phyloP scores from a whole-genome alignment of 495 filamentous ascomycete species.

The Penicillium soppii region DNA sequence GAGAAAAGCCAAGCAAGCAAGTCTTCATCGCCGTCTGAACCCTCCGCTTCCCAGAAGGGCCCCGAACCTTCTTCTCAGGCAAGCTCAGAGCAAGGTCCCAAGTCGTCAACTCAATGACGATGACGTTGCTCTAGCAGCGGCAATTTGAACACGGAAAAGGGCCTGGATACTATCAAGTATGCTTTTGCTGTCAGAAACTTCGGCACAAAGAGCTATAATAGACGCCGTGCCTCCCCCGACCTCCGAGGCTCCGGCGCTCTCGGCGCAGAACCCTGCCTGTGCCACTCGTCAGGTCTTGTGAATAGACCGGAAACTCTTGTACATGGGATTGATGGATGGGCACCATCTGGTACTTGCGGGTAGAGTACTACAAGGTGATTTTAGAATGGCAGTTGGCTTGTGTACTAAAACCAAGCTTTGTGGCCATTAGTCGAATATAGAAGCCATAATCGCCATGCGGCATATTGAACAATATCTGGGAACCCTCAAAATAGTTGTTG shows the following conservation, averaged over 20 bases:
- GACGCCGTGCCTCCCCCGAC: background rate
- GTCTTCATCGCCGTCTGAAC: background rate
- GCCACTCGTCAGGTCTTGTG: background rate
- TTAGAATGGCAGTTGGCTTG: background rate
- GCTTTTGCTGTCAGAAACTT: background rate
- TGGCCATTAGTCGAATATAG: background rate
- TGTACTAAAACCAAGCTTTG: no score
- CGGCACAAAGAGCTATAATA: background rate
- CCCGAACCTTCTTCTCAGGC: background rate
- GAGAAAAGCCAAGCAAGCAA: constrained; percentile 10
- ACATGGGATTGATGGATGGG: background rate
- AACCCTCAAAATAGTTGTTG: background rate
- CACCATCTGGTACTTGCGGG: background rate
- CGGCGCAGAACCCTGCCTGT: background rate
- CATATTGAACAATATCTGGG: background rate
- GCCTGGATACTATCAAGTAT: background rate
- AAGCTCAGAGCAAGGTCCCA: background rate
- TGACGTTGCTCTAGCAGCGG: background rate
- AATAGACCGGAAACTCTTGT: background rate
- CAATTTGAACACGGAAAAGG: background rate
- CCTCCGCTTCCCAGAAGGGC: background rate
- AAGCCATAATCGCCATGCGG: background rate
- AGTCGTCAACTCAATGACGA: background rate
- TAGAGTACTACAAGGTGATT: background rate
- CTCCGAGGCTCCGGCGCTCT: background rate